These are phyloP conservation scores for Alternaria panax DNA, from an alignment of 2,329 filamentous ascomycete species.

Conservation along the genomic window DNA sequence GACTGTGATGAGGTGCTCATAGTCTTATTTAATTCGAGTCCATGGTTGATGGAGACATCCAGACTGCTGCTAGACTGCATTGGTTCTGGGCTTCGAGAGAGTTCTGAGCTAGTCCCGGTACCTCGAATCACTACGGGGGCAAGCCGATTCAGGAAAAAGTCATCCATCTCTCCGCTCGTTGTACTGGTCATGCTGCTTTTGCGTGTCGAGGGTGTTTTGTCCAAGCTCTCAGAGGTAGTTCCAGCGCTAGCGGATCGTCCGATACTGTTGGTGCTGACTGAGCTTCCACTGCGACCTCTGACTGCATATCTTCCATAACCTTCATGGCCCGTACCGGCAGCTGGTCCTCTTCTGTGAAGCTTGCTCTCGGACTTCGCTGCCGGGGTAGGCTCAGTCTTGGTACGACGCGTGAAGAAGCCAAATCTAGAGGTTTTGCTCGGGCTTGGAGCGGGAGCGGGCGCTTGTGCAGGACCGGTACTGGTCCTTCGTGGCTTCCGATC, in stretches of 20 bases:
- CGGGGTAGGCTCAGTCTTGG: slow-evolving; percentile 67
- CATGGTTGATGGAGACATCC: slow-evolving; percentile 30
- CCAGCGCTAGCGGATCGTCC: slow-evolving; percentile 57
- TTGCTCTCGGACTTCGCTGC: slow-evolving; percentile 66
- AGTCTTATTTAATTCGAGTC: slow-evolving; percentile 28
- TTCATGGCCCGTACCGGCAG: slow-evolving; percentile 93
- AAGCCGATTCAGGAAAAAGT: slow-evolving; percentile 56
- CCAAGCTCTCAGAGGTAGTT: slow-evolving; percentile 45
- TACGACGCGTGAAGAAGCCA: slow-evolving; percentile 77
- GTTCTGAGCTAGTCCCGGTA: slow-evolving; percentile 50
- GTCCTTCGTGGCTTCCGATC: slow-evolving; percentile 42
- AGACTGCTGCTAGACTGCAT: slow-evolving; percentile 48
- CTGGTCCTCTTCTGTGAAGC: slow-evolving; percentile 73
- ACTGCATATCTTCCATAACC: slow-evolving; percentile 74
- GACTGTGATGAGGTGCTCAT: slow-evolving; percentile 27
- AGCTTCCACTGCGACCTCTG: slow-evolving; percentile 70
- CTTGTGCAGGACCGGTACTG: slow-evolving; percentile 50
- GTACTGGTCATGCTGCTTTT: slow-evolving; percentile 55
- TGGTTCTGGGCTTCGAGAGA: slow-evolving; percentile 46
- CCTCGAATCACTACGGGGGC: slow-evolving; percentile 56
- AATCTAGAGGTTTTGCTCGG: slow-evolving; percentile 71
- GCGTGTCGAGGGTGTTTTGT: slow-evolving; percentile 47
- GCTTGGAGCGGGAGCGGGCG: slow-evolving; percentile 56
- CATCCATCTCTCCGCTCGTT: slow-evolving; percentile 53
- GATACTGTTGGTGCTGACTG: slow-evolving; percentile 59